A percentile compares a stretch with the other conserved stretches of the same genome.
These are phyloP conservation scores for Carex cristatella DNA, from an alignment of 176 grass and related monocot species.

Conservation along the genomic window DNA sequence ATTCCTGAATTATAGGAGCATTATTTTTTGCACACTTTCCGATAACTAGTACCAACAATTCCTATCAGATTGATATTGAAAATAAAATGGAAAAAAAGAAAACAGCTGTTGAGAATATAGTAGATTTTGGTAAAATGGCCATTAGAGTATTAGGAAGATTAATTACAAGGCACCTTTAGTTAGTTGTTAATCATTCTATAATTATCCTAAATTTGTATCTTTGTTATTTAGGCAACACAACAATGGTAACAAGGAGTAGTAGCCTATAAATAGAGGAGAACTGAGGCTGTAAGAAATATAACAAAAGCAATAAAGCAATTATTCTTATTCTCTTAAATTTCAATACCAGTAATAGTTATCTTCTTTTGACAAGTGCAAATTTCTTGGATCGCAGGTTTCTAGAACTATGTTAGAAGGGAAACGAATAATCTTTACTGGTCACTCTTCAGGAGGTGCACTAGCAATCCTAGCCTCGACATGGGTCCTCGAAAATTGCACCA, in stretches of 20 bases:
- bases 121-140: no score
- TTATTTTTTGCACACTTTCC: neutral
- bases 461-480: slow-evolving; percentile 72
- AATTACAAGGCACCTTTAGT: no score
- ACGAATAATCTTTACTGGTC: slow-evolving; percentile 72
- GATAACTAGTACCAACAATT: neutral
- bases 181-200: no score
- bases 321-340: no score
- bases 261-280: no score
- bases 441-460: slow-evolving; percentile 78
- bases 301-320: no score
- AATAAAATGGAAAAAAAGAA: neutral
- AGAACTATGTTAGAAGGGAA: slow-evolving; percentile 61
- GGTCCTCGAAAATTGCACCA: slow-evolving; percentile 77
- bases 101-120: no score
- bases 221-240: no score
- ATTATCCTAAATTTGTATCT: no score
- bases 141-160: no score
- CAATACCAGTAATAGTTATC: neutral
- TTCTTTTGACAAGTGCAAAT: neutral
- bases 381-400: slow-evolving; percentile 39
- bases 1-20: neutral
- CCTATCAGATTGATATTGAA: neutral
- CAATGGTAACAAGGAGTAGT: no score
- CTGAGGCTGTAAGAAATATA: no score